A percentile compares a stretch with the other conserved stretches of the same genome.
Evolutionary conservation across 2,329 filamentous ascomycete genomes (phyloP).

Genomic region (Calonectria pteridis): DNA sequence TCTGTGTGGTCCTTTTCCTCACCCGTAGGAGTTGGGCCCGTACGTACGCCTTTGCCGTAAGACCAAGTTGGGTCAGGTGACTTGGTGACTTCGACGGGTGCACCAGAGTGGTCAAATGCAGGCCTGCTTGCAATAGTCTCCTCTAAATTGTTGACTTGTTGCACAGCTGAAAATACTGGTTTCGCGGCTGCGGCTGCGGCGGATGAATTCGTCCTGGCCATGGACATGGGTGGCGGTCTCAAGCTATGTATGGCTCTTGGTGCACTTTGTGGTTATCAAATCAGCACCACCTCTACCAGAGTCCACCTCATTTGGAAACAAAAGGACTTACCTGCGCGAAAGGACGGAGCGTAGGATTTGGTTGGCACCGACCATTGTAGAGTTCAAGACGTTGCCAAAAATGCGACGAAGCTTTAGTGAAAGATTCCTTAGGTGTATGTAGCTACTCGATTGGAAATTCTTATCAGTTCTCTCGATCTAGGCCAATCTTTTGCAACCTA

Average conservation of each 20-base stretch:
- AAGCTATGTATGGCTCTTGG: neutral
- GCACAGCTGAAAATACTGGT: conserved; percentile 37
- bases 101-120: conserved; percentile 39
- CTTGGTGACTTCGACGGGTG: conserved; percentile 43
- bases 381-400: neutral
- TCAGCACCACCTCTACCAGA: neutral
- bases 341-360: neutral
- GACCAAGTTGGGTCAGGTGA: conserved; percentile 62
- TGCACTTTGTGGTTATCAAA: neutral
- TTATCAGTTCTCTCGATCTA: neutral
- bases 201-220: neutral
- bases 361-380: neutral
- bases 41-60: conserved; percentile 51
- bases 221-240: neutral
- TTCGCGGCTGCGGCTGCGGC: neutral
- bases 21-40: conserved; percentile 8
- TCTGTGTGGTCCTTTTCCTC: conserved; percentile 68
- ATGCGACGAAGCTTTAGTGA: no score
- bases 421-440: no score
- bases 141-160: conserved; percentile 38
- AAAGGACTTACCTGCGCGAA: neutral
- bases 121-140: conserved; percentile 39
- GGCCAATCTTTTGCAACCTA: neutral
- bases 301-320: no score
- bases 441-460: neutral